A percentile compares a stretch with the other conserved stretches of the same genome.
Evolutionary conservation across 1,284 basidiomycete species (phyloP).

Genomic region (Sanghuangporus sanghuang): DNA sequence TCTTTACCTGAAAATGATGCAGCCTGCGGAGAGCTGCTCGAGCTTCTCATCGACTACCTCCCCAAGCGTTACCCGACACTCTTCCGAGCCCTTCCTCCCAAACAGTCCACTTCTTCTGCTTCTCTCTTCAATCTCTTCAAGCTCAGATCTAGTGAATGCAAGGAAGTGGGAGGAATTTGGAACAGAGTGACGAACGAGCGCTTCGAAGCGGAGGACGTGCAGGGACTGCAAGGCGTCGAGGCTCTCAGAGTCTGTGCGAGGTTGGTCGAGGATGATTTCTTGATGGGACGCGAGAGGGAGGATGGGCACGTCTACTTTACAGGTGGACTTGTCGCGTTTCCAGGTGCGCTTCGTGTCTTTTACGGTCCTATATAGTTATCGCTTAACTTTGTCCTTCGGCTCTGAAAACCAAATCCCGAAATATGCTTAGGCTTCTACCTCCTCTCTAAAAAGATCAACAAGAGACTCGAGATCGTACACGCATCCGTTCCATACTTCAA

Average conservation of each 20-base stretch:
- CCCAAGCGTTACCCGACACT: constrained; percentile 35
- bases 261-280: constrained; percentile 36
- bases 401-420: not conserved
- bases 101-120: not conserved
- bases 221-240: constrained; percentile 25
- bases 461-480: constrained; percentile 31
- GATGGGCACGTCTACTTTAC: constrained; percentile 35
- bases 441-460: constrained; percentile 33
- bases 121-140: not conserved
- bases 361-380: not conserved
- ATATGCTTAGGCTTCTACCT: constrained; percentile 30
- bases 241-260: constrained; percentile 29
- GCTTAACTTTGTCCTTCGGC: not conserved
- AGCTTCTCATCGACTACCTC: constrained; percentile 33
- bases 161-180: constrained; percentile 26
- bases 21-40: constrained; percentile 33
- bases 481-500: constrained; percentile 36
- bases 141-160: constrained; percentile 3
- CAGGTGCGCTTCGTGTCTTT: constrained; percentile 23
- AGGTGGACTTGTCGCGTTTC: constrained; percentile 35
- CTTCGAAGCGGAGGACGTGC: constrained; percentile 17
- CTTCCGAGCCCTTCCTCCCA: constrained; percentile 22
- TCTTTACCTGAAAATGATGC: constrained; percentile 35
- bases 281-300: constrained; percentile 34
- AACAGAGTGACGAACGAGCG: constrained; percentile 32